Evolutionary conservation across 1,139 yeast species (phyloP), one percentile per base, ranked within the genome.

Genomic region (Hemisphaericaspora lyxosophila): DNA sequence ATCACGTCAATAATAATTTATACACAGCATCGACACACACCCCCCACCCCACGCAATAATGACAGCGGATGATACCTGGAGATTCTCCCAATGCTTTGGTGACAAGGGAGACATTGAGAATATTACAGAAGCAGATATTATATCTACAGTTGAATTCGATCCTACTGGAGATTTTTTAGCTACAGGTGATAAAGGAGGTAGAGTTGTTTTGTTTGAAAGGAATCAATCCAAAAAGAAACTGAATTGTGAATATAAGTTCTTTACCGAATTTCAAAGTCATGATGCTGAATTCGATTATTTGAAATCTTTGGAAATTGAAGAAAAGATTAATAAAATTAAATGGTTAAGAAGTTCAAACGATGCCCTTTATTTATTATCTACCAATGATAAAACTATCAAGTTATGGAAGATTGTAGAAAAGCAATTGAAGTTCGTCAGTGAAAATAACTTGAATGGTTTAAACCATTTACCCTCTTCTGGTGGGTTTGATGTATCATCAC

Each of bases 261-360:
- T 87, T 59, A 92, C 98, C 18, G 99, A 94, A 63, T 94, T 94
- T 62, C 99, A 94, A 69, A 81, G 92, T 58, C 99, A 94, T 64
- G 99, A 94, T 62, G 97, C 98, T 7, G 98, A 94, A 64, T 94
- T 94, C 57, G 99, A 92, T 67, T 94, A 94, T 65, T 73, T 94
- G 51, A 94, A 94, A 66, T 85, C 96, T 25, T 73, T 94, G 50
- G 98, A 94, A 64, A 94, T 94, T 56, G 98, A 94, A 66, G 99
- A 94, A 65, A 92, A 92, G 63, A 94, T 94, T 62, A 94, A 94
- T 69, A 92, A 92, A 67, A 90, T 94, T 60, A 89, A 89, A 66
- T 94, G 99, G 99, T 78, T 95, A 57, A 82, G 79, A 54, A 81
- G 95, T 47, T 84, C 85, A 41, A 90, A 88, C 63, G 82, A 85